Percentiles rank a stretch among this genome's conserved stretches.
These are phyloP conservation scores for Boehmeria nivea DNA, from an alignment of 306 rosid species.

Conservation along the genomic window DNA sequence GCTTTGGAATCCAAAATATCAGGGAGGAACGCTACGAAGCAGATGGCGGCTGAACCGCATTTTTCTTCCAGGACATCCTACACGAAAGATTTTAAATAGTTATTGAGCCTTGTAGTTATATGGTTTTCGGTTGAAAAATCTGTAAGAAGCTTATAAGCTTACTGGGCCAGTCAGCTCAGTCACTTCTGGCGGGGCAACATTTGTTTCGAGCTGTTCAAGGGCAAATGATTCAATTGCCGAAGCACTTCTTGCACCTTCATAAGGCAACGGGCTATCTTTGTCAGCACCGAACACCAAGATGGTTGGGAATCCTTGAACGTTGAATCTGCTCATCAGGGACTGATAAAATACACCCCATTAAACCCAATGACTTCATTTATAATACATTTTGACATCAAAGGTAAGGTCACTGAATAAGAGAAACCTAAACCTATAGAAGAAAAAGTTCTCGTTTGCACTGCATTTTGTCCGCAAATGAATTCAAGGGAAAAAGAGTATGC, in stretches of 20 bases:
- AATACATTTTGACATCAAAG: not conserved
- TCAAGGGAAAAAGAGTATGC: too few species aligned
- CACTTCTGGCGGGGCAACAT: constrained; percentile 89
- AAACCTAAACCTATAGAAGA: not conserved
- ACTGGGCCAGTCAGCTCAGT: constrained; percentile 75
- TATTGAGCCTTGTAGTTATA: constrained; percentile 8
- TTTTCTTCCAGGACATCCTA: constrained; percentile 89
- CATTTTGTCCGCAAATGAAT: too few species aligned
- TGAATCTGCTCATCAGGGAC: constrained; percentile 97
- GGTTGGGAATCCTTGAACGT: constrained; percentile 95
- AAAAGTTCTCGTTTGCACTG: too few species aligned
- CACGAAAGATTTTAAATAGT: constrained; percentile 13
- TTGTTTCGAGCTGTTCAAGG: constrained; percentile 79
- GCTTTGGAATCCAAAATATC: constrained; percentile 98
- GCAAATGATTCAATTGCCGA: constrained; percentile 84
- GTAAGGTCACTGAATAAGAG: not conserved
- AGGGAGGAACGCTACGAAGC: constrained; percentile 94
- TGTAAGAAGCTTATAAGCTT: constrained; percentile 26
- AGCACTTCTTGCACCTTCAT: constrained; percentile 87
- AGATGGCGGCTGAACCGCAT: constrained; percentile 90
- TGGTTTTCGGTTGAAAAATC: constrained; percentile 4
- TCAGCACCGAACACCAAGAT: constrained; percentile 93
- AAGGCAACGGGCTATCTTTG: constrained; percentile 83
- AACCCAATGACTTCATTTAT: constrained; percentile 20
- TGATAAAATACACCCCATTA: constrained; percentile 36